Conservation (phyloP, 2,329 filamentous ascomycete genomes). For the Colletotrichum viniferum region DNA sequence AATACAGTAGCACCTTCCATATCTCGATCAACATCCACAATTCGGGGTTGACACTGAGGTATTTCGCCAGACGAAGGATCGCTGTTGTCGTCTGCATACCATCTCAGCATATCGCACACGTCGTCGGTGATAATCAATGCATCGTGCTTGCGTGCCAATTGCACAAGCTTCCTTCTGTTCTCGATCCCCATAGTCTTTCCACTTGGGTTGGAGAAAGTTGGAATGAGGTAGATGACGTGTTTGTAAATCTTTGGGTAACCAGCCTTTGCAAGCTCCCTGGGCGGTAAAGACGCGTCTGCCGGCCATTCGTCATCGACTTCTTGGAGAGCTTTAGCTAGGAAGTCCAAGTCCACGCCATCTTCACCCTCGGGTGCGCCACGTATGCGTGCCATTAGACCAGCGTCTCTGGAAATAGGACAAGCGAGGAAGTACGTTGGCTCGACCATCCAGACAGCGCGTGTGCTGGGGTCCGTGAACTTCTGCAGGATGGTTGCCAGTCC, state of each 20-base stretch:
- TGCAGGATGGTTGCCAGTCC: slow-evolving; percentile 78
- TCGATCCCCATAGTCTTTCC: slow-evolving; percentile 78
- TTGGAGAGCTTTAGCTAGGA: slow-evolving; percentile 52
- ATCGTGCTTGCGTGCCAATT: slow-evolving; percentile 76
- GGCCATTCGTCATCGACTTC: neutral
- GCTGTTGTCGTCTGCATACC: slow-evolving; percentile 46
- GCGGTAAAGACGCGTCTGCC: neutral
- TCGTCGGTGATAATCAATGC: slow-evolving; percentile 86
- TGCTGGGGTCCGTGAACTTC: slow-evolving; percentile 82
- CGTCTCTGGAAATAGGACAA: slow-evolving; percentile 62
- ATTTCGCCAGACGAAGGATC: slow-evolving; percentile 29
- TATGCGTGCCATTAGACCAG: slow-evolving; percentile 49
- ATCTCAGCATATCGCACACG: slow-evolving; percentile 92
- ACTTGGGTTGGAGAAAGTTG: slow-evolving; percentile 87
- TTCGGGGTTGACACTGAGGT: slow-evolving; percentile 65
- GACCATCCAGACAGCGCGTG: slow-evolving; percentile 78
- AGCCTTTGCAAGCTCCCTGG: neutral
- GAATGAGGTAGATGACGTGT: slow-evolving; percentile 86
- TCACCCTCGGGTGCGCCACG: slow-evolving; percentile 76
- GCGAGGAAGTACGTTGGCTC: slow-evolving; percentile 83
- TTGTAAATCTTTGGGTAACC: slow-evolving; percentile 76
- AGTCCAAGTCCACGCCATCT: slow-evolving; percentile 74
- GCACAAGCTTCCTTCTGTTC: slow-evolving; percentile 72
- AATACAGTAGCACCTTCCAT: slow-evolving; percentile 64
- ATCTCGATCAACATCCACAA: slow-evolving; percentile 75